phyloP scores from a whole-genome alignment of 371 early-diverging fungal species.

The Dinochytrium kinnereticum region DNA sequence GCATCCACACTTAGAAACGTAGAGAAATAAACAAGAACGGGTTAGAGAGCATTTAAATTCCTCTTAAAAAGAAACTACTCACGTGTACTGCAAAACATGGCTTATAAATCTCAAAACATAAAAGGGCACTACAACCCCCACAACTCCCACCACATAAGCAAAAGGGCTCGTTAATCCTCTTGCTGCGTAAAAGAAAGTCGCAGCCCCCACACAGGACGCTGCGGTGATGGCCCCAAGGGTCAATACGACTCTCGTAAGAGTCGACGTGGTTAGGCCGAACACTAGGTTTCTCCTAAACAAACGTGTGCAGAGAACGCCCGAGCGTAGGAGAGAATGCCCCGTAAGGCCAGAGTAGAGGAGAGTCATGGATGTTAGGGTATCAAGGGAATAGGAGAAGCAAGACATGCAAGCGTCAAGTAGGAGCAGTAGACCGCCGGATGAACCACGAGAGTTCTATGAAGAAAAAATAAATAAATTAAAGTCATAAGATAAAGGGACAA shows the following conservation, averaged over 20 bases:
- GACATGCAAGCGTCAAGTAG: conserved; percentile 34
- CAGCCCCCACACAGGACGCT: conserved; percentile 64
- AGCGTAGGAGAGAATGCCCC: conserved; percentile 64
- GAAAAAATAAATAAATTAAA: not conserved
- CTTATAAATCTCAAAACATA: conserved; percentile 72
- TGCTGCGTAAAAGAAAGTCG: conserved; percentile 69
- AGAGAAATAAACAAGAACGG: too few relatives aligned
- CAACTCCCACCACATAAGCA: conserved; percentile 70
- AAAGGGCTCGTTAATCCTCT: conserved; percentile 68
- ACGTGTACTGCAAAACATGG: conserved; percentile 78
- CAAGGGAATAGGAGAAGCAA: conserved; percentile 46
- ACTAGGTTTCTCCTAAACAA: conserved; percentile 76
- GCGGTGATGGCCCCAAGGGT: conserved; percentile 42
- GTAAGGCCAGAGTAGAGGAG: conserved; percentile 75
- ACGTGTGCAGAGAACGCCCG: conserved; percentile 68
- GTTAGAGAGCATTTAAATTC: not conserved
- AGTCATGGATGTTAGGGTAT: conserved; percentile 71
- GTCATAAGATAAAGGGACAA: too few relatives aligned
- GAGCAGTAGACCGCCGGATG: conserved; percentile 19
- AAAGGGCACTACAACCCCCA: conserved; percentile 68
- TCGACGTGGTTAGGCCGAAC: conserved; percentile 60
- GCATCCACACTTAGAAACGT: conserved; percentile 68
- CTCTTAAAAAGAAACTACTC: conserved; percentile 43
- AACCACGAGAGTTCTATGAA: conserved; percentile 18
- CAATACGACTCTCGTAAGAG: conserved; percentile 38